Evolutionary conservation across 129 eudicot species (phyloP), one percentile per base, ranked within the genome.

Genomic region (Glebionis coronaria): DNA sequence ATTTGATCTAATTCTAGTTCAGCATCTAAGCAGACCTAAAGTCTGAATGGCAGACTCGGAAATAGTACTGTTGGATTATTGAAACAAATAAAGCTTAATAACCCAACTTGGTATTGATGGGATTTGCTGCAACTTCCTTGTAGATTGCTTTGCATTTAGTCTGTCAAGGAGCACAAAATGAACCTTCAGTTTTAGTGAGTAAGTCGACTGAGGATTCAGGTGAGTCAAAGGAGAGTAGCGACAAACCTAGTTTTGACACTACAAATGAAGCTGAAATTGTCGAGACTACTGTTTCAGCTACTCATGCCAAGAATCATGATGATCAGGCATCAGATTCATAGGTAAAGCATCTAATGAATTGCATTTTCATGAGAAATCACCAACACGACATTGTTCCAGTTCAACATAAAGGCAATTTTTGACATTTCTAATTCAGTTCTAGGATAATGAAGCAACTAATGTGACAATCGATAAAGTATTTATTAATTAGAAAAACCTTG

Each of bases 71-170:
- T 31, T 11, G n/a, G 23, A 9, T 46, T 9, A 60, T 13, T 58
- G 67, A n/a, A 19, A 13, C 67, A 1, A 15, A 2, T 14, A 49
- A 27, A 29, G 5, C 18, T 51, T 38, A 16, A 71, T 21, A 71
- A 40, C 44, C 16, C 63, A 35, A 6, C 4, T 47, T 38, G 29
- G 16, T 70, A 14, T 31, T 40, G 21, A 15, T 57, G 55, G 58
- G 57, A 40, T 60, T 75, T 47, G 12, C 5, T 57, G 31, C 45
- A 29, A 19, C 20, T 52, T 15, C 27, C 44, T 38, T 73, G 79
- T 79, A 91, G 99, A 93, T 93, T 80, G 97, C 97, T 54, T 80
- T 89, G 51, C 74, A 84, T 59, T 89, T 89, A 76, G 99, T 93
- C 53, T 76, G 97, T n/a, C 76, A 80, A 56, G 96, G 90, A 76